Percentiles rank a stretch among this genome's conserved stretches.
phyloP scores from a whole-genome alignment of 352 stramenopile genomes.

The Globisporangium nodosum region DNA sequence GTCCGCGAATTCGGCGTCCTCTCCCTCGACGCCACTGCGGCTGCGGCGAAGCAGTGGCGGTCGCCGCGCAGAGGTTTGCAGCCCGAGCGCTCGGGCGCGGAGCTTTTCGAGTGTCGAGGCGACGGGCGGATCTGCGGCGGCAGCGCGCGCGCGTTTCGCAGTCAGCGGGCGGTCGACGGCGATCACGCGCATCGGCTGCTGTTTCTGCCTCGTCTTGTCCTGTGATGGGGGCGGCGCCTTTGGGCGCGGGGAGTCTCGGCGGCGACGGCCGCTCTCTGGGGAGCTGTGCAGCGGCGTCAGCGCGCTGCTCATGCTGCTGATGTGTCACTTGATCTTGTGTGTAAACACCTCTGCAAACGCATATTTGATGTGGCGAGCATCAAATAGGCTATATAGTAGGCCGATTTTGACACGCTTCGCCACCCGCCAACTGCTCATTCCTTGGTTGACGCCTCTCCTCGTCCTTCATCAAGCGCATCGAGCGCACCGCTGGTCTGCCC shows the following conservation, averaged over 20 bases:
- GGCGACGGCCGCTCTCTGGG: neutral
- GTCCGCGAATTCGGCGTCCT: conserved; percentile 26
- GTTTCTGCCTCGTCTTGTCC: neutral
- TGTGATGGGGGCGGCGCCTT: neutral
- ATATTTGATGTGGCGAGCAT: neutral
- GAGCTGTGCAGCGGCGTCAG: neutral
- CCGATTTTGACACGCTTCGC: neutral
- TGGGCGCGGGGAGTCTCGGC: no score
- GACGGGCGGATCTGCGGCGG: conserved; percentile 1
- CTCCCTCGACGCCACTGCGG: neutral
- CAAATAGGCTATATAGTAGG: neutral
- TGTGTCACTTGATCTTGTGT: no score
- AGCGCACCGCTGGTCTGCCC: no score
- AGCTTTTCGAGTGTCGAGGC: conserved; percentile 2
- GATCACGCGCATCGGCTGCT: conserved; percentile 29
- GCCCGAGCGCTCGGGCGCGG: conserved; percentile 4
- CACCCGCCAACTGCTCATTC: neutral
- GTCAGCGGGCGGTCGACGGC: conserved; percentile 32
- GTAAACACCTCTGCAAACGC: neutral
- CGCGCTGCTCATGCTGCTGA: neutral
- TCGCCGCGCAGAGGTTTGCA: neutral
- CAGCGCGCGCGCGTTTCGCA: conserved; percentile 12
- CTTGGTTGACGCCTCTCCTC: neutral
- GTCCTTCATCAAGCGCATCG: no score
- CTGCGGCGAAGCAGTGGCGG: neutral